Evolutionary conservation across 768 basidiomycete genomes (phyloP).

Genomic region (Tulasnella sp.): DNA sequence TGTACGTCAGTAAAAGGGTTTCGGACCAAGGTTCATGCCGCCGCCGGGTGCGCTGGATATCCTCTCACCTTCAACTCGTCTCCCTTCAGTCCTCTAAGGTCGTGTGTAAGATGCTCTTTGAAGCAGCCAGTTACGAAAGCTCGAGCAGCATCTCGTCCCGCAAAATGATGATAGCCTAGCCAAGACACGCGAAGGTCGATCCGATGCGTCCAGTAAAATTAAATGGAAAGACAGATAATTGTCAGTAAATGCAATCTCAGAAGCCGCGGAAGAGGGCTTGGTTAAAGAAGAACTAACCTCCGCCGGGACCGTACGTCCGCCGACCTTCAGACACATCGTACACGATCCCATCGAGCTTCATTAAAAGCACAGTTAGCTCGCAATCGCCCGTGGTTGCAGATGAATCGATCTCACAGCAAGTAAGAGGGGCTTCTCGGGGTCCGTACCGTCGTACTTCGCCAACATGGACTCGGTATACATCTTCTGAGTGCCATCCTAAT

Average conservation of each 20-base stretch:
- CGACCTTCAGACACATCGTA: constrained; percentile 75
- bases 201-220: not conserved
- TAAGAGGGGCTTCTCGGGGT: constrained; percentile 58
- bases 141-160: constrained; percentile 80
- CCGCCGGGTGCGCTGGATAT: too few relatives aligned
- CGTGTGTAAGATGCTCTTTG: constrained; percentile 79
- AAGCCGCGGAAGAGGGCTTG: not conserved
- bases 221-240: not conserved
- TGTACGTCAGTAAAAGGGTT: too few relatives aligned
- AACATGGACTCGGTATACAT: constrained; percentile 61
- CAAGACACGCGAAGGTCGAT: not conserved
- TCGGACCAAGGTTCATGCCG: too few relatives aligned
- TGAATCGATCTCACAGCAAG: constrained; percentile 50
- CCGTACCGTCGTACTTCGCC: constrained; percentile 57
- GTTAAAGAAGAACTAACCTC: constrained; percentile 22
- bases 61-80: constrained; percentile 56
- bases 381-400: not conserved
- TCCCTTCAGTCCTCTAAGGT: constrained; percentile 68
- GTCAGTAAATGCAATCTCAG: not conserved
- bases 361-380: constrained; percentile 13
- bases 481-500: constrained; percentile 39
- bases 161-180: constrained; percentile 28
- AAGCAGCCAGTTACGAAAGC: constrained; percentile 94
- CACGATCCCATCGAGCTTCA: constrained; percentile 80
- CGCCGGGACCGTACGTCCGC: constrained; percentile 78